phyloP scores from a whole-genome alignment of 129 eudicot species.

The Arctium lappa region DNA sequence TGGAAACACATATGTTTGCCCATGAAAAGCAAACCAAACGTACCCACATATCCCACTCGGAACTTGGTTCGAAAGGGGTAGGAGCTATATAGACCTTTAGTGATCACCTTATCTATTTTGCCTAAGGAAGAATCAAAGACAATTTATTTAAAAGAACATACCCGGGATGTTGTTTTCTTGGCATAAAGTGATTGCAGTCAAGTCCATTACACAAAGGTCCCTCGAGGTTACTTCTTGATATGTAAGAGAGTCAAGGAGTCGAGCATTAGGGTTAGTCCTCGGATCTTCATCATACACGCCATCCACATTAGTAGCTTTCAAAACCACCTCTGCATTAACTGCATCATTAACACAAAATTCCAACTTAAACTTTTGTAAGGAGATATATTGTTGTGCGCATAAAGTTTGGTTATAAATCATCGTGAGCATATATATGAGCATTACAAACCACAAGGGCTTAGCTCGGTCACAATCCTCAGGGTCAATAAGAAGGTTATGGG shows the following conservation, averaged over 20 bases:
- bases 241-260: slow-evolving; percentile 64
- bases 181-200: slow-evolving; percentile 98
- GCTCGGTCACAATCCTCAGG: too few species aligned
- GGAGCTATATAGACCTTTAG: background rate
- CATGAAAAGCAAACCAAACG: background rate
- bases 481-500: too few species aligned
- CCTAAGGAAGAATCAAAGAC: background rate
- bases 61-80: too few species aligned
- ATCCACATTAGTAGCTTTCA: slow-evolving; percentile 98
- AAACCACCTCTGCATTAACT: slow-evolving; percentile 98
- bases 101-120: background rate
- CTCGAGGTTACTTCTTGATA: slow-evolving; percentile 82
- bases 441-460: too few species aligned
- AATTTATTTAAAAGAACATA: slow-evolving; percentile 9
- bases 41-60: background rate
- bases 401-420: too few species aligned
- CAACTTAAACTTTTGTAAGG: background rate
- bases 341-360: background rate
- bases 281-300: slow-evolving; percentile 93
- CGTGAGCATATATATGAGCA: too few species aligned
- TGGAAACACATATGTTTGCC: background rate
- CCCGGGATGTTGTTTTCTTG: slow-evolving; percentile 99
- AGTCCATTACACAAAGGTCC: slow-evolving; percentile 85
- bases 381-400: background rate
- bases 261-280: slow-evolving; percentile 66